These are phyloP conservation scores for Inga oerstediana DNA, from an alignment of 306 rosid species.

Conservation along the genomic window DNA sequence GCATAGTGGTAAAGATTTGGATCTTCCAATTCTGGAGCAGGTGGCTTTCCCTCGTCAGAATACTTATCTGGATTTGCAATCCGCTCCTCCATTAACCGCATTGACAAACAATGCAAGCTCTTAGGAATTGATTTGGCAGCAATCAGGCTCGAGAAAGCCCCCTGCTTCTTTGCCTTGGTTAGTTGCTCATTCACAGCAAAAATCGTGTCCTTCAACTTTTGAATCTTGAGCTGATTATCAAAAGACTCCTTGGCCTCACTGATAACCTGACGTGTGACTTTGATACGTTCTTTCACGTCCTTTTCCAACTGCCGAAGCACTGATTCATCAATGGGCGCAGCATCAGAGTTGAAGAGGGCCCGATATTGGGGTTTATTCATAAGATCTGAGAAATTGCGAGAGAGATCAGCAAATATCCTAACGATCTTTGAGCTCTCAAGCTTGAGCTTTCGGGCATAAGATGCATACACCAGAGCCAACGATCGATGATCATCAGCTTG, in stretches of 20 bases:
- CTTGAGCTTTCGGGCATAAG: conserved; percentile 88
- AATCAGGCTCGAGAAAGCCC: conserved; percentile 89
- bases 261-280: conserved; percentile 76
- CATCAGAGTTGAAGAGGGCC: conserved; percentile 58
- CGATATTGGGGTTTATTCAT: conserved; percentile 63
- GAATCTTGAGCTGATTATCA: conserved; percentile 93
- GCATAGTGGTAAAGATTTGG: conserved; percentile 83
- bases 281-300: conserved; percentile 90
- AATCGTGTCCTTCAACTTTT: conserved; percentile 91
- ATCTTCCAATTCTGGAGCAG: conserved; percentile 66
- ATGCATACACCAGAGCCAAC: conserved; percentile 72
- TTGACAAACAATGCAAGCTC: conserved; percentile 74
- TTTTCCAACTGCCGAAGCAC: conserved; percentile 81
- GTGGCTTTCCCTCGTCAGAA: conserved; percentile 59
- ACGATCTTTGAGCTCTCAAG: conserved; percentile 90
- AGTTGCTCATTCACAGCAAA: conserved; percentile 83
- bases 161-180: conserved; percentile 91
- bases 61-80: conserved; percentile 73
- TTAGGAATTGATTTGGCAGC: conserved; percentile 90
- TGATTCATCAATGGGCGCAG: conserved; percentile 63
- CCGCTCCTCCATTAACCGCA: conserved; percentile 78
- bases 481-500: conserved; percentile 89
- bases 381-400: conserved; percentile 75
- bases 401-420: conserved; percentile 78
- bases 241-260: conserved; percentile 89